Base-by-base conservation (phyloP, 306 rosid genomes). In the Cucurbita pepo region DNA sequence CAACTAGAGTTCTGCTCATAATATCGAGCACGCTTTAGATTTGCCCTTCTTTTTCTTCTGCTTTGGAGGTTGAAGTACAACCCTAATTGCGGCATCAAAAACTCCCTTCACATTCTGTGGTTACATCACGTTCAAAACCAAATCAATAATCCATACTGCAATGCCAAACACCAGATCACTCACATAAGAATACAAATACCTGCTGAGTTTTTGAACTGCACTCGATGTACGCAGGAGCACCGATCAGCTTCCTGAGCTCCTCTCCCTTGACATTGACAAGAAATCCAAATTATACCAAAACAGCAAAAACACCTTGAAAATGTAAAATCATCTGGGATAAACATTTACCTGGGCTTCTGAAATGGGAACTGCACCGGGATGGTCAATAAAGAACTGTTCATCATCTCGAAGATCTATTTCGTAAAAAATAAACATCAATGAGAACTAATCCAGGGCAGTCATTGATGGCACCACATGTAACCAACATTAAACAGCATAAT, bases 1-100 rank as follows among this genome's bases (percentile, higher is more conserved):
- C 81, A 82, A 81, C 82, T 69, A 84, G 30, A 58, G 16, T 56
- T 64, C 78, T 67, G 79, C 85, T 94, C 91, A 94, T 94, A 94
- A 94, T 86, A 94, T 91, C 77, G 97, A 89, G 90, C 99, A 94
- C 5, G 92, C 96, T 83, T 84, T 94, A 54, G 85, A 96, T 84
- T 94, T 94, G 88, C 58, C 76, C 81, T 91, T 91, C 91, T 91
- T 94, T 79, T 94, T 94, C 99, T 94, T 94, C 87, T 82, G 85
- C 86, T 94, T 94, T 1, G 99, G 99, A 48, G 99, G 99, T 89
- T 94, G 99, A 86, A 94, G 99, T 73, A 94, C 99, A 84, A 94
- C 99, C 87, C 86, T 85, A 76, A 94, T 94, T 65, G 99, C 97
- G 38, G 94, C 90, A 83, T 94, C 99, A 25, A 94, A 91, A 57